Percentiles rank a stretch among this genome's conserved stretches.
These are phyloP conservation scores for Dichomitus squalens DNA, from an alignment of 1,284 basidiomycete genomes.

Conservation along the genomic window DNA sequence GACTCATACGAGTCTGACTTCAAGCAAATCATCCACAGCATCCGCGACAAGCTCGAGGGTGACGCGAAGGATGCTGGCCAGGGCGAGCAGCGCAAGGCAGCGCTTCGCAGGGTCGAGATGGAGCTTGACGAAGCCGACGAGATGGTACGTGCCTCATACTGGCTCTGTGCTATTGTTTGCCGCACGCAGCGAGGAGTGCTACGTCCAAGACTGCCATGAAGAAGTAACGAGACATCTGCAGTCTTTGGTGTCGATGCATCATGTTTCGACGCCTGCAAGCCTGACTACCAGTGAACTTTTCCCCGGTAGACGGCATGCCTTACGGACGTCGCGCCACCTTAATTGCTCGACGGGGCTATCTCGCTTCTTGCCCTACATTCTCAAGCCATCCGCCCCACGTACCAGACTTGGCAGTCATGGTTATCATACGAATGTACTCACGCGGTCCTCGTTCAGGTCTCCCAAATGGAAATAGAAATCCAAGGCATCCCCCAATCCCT, in stretches of 20 bases:
- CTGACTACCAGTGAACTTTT: too few relatives aligned
- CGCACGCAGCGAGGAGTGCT: too few relatives aligned
- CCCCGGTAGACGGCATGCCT: too few relatives aligned
- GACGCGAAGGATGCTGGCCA: conserved; percentile 53
- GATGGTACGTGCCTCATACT: conserved; percentile 70
- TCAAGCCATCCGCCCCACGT: too few relatives aligned
- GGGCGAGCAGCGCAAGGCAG: conserved; percentile 81
- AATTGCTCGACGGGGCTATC: too few relatives aligned
- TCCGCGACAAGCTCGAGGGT: conserved; percentile 69
- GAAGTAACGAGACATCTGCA: too few relatives aligned
- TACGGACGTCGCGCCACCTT: too few relatives aligned
- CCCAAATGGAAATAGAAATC: conserved; percentile 99
- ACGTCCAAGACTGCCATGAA: too few relatives aligned
- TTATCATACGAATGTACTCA: not conserved
- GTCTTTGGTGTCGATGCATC: not conserved
- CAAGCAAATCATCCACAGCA: conserved; percentile 68
- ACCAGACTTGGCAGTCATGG: not conserved
- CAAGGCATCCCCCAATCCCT: conserved; percentile 91
- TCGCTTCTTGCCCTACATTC: too few relatives aligned
- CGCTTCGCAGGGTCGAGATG: conserved; percentile 87
- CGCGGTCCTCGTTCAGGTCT: conserved; percentile 65
- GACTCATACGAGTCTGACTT: conserved; percentile 86
- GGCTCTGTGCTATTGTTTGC: too few relatives aligned
- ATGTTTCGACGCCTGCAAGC: too few relatives aligned
- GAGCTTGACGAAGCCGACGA: conserved; percentile 99